Evolutionary conservation across 2,329 filamentous ascomycete genomes (phyloP).

Genomic region (Aspergillus sp.): DNA sequence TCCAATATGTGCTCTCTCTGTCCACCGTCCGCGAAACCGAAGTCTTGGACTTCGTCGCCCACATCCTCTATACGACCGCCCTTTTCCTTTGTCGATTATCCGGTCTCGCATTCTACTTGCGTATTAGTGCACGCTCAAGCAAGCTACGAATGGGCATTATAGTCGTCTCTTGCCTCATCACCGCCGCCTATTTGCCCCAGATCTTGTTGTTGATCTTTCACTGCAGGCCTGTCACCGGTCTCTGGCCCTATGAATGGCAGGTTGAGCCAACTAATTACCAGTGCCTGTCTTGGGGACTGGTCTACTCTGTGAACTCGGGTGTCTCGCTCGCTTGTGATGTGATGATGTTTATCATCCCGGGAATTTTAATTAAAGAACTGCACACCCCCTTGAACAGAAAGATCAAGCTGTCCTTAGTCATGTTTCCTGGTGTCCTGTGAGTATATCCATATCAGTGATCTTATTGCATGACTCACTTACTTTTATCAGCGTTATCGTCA

Average conservation of each 20-base stretch:
- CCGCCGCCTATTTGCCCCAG: constrained; percentile 49
- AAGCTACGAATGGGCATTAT: constrained; percentile 23
- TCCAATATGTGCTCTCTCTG: constrained; percentile 47
- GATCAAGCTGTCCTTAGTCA: constrained; percentile 48
- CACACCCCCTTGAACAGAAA: constrained; percentile 47
- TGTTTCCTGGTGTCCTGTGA: constrained; percentile 52
- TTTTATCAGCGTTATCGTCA: constrained; percentile 46
- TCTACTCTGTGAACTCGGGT: constrained; percentile 53
- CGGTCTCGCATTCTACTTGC: constrained; percentile 53
- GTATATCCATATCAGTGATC: constrained; percentile 10
- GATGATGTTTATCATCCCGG: constrained; percentile 51
- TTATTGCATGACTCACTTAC: constrained; percentile 2
- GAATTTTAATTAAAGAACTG: constrained; percentile 48
- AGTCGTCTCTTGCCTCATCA: constrained; percentile 32
- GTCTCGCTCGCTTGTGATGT: constrained; percentile 53
- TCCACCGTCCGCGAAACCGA: constrained; percentile 44
- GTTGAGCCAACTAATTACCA: constrained; percentile 38
- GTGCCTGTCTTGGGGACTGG: constrained; percentile 52
- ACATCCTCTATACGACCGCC: constrained; percentile 53
- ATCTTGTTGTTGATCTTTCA: constrained; percentile 53
- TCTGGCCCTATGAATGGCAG: constrained; percentile 55
- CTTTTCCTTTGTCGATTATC: constrained; percentile 53
- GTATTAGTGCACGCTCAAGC: constrained; percentile 40
- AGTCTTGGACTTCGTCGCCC: constrained; percentile 50
- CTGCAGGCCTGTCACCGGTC: constrained; percentile 50